A percentile compares a stretch with the other conserved stretches of the same genome.
phyloP scores from a whole-genome alignment of 768 basidiomycete genomes.

The Suillus clintonianus region DNA sequence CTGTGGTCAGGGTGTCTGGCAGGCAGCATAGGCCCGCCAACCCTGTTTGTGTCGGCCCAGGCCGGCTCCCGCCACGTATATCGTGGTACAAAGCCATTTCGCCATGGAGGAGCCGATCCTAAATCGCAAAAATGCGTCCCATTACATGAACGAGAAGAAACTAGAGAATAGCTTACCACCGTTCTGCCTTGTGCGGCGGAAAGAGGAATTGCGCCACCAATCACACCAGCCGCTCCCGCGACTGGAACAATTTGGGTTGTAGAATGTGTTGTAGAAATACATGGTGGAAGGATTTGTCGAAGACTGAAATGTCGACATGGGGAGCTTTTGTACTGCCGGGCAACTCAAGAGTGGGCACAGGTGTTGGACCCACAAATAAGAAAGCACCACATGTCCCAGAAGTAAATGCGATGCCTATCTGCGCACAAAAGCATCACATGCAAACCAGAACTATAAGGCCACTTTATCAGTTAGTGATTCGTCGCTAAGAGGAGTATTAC shows the following conservation, averaged over 20 bases:
- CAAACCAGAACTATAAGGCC: neutral
- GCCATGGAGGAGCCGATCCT: conserved; percentile 1
- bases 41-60: neutral
- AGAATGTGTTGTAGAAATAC: neutral
- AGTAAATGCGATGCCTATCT: neutral
- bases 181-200: neutral
- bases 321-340: neutral
- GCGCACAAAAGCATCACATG: neutral
- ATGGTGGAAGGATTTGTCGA: neutral
- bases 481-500: neutral
- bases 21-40: conserved; percentile 8
- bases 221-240: neutral
- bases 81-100: neutral
- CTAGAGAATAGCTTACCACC: conserved; percentile 13
- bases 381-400: neutral
- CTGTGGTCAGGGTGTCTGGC: conserved; percentile 20
- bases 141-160: neutral
- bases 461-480: neutral
- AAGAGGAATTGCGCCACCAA: neutral
- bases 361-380: neutral
- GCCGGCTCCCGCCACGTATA: neutral
- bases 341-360: neutral
- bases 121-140: conserved; percentile 4
- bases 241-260: neutral
- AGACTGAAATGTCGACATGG: neutral